These are phyloP conservation scores for Ophiocordyceps australis DNA, from an alignment of 2,329 filamentous ascomycete species.

Conservation along the genomic window DNA sequence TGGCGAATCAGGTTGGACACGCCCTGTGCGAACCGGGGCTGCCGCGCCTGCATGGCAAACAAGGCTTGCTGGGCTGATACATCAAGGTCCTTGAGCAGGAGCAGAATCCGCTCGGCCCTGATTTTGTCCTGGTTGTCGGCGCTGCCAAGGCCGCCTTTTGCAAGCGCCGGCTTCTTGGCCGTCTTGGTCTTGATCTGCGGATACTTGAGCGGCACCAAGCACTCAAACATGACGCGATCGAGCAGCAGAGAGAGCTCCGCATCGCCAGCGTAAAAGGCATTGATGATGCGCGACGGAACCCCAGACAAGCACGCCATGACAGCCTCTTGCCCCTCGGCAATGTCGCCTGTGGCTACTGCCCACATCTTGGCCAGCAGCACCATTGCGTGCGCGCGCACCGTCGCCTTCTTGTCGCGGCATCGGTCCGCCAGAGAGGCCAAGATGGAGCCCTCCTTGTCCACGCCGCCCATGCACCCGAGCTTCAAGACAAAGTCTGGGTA, in stretches of 20 bases:
- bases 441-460: constrained; percentile 60
- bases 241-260: constrained; percentile 68
- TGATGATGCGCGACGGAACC: constrained; percentile 72
- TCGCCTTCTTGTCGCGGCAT: constrained; percentile 67
- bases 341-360: constrained; percentile 82
- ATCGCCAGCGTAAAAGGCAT: constrained; percentile 82
- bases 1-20: constrained; percentile 60
- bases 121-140: constrained; percentile 58
- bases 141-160: constrained; percentile 22
- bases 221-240: constrained; percentile 73
- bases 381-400: constrained; percentile 76
- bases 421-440: constrained; percentile 71
- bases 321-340: constrained; percentile 63
- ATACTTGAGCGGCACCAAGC: constrained; percentile 74
- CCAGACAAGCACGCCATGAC: constrained; percentile 59
- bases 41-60: constrained; percentile 67
- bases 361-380: constrained; percentile 70
- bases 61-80: constrained; percentile 68
- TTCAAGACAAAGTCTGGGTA: constrained; percentile 70
- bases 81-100: constrained; percentile 65
- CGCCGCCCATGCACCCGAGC: constrained; percentile 57
- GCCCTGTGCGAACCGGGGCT: constrained; percentile 55
- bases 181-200: constrained; percentile 45
- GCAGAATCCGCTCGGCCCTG: constrained; percentile 66
- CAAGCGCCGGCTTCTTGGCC: constrained; percentile 41